Percentiles rank a stretch among this genome's conserved stretches.
Evolutionary conservation across 176 grass and related monocot species (phyloP).

Genomic region (Juncus inflexus): DNA sequence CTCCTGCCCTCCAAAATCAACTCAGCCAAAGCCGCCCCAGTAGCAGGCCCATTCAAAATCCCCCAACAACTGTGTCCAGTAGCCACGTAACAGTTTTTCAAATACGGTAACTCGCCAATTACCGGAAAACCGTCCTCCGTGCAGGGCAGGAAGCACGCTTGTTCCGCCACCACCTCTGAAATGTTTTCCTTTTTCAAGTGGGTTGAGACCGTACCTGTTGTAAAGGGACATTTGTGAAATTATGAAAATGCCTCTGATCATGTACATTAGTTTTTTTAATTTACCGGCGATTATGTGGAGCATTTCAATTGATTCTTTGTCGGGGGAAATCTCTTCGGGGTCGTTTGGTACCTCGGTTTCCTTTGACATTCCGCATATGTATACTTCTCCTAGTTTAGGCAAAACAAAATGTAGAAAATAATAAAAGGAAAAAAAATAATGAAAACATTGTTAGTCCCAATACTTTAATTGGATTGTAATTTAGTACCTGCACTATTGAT

Average conservation of each 20-base stretch:
- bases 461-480: no score
- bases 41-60: conserved; percentile 79
- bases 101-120: conserved; percentile 67
- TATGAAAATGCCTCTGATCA: no score
- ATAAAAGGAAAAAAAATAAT: neutral
- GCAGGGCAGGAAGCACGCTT: conserved; percentile 86
- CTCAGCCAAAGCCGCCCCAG: conserved; percentile 59
- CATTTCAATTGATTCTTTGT: conserved; percentile 68
- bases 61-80: conserved; percentile 93
- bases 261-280: no score
- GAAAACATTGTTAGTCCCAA: no score
- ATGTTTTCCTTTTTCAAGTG: conserved; percentile 59
- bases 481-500: no score
- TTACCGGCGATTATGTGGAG: conserved; percentile 69
- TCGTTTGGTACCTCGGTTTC: conserved; percentile 58
- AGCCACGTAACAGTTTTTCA: conserved; percentile 71
- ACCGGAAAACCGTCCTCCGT: conserved; percentile 66
- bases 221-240: no score
- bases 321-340: conserved; percentile 52
- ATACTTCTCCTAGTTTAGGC: conserved; percentile 66
- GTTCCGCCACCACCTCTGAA: conserved; percentile 54
- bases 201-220: conserved; percentile 40
- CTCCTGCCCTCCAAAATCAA: conserved; percentile 71
- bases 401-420: neutral
- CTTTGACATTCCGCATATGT: conserved; percentile 82